Percentiles rank a stretch among this genome's conserved stretches.
phyloP scores from a whole-genome alignment of 345 rosid genomes.

The Isatis tinctoria region DNA sequence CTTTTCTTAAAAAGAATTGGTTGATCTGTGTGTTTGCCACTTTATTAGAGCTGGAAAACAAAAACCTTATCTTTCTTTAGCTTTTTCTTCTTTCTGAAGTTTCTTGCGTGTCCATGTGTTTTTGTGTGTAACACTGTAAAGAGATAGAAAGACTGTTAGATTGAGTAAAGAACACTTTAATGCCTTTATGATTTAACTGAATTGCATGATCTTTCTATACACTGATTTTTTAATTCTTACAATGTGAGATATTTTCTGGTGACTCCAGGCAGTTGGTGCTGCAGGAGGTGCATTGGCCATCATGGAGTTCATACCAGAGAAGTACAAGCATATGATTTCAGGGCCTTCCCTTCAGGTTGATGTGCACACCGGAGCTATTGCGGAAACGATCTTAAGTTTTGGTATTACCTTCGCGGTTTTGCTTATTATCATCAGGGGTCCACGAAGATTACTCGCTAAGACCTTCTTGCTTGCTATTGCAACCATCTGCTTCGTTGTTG shows the following conservation, averaged over 20 bases:
- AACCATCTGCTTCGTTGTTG: conserved; percentile 57
- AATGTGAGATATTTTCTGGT: neutral
- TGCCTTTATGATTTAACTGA: neutral
- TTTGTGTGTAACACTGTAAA: neutral
- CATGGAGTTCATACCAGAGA: conserved; percentile 65
- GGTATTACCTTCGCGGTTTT: conserved; percentile 71
- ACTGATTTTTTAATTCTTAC: neutral
- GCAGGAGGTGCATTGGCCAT: conserved; percentile 84
- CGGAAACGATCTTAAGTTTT: conserved; percentile 83
- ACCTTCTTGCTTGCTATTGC: conserved; percentile 64
- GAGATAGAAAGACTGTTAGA: no score
- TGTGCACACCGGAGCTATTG: conserved; percentile 86
- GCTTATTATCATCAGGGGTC: conserved; percentile 69
- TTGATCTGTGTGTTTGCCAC: conserved; percentile 2
- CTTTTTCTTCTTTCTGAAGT: conserved; percentile 10
- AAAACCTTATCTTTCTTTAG: conserved; percentile 16
- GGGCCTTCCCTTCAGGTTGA: conserved; percentile 87
- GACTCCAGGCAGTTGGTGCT: conserved; percentile 83
- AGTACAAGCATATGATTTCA: conserved; percentile 74
- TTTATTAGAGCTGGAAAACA: conserved; percentile 4
- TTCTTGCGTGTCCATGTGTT: conserved; percentile 15
- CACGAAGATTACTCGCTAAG: conserved; percentile 45
- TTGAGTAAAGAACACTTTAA: neutral
- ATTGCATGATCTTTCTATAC: neutral
- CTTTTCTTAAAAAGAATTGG: neutral